Base-by-base conservation (phyloP, 2,329 filamentous ascomycete genomes). In the Spiromastix sp. region DNA sequence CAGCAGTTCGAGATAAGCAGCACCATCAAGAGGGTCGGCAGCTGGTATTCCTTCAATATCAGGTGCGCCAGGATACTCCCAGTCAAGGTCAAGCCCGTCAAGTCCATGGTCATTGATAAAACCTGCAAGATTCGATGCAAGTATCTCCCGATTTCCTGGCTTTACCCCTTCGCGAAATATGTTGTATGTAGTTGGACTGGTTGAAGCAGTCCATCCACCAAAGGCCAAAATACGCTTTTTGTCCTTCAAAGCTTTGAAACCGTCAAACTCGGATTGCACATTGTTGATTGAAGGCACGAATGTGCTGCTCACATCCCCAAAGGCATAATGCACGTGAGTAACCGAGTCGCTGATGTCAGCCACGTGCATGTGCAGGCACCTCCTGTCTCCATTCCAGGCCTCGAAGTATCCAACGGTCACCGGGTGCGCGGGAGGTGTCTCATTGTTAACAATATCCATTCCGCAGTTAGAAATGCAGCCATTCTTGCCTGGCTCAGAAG, bases 391-490 rank as follows among this genome's bases (percentile, higher is more conserved):
- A 37, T 53, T 48, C 29, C 40, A 54, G 22, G 42, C 43, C 34
- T 57, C 49, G 32, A 50, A 63, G 38, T 50, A 60, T 3, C 40
- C 56, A 31, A 59, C 27, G 12, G 10, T 20, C 15, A n/a, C 5
- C 9, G 38, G 37, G 6, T 40, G 37, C 41, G 54, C 46, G 34
- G 38, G 44, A 57, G 34, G 7, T 16, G 20, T 16, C 10, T 25
- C 22, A n/a, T 21, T 24, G 30, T 49, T 46, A 37, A 55, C 47
- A 34, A 67, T 55, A 26, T 61, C 40, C 18, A 42, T 46, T 20
- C 64, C 58, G 44, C 65, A 62, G 47, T 61, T 66, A 31, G 52
- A 60, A 27, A 66, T 59, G 38, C 60, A 61, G n/a, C 58, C 57
- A 37, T 59, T 50, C 4, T 40, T 48, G 2, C 54, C 53, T 4